phyloP scores from a whole-genome alignment of 768 basidiomycete genomes.

The Filobasidium floriforme region DNA sequence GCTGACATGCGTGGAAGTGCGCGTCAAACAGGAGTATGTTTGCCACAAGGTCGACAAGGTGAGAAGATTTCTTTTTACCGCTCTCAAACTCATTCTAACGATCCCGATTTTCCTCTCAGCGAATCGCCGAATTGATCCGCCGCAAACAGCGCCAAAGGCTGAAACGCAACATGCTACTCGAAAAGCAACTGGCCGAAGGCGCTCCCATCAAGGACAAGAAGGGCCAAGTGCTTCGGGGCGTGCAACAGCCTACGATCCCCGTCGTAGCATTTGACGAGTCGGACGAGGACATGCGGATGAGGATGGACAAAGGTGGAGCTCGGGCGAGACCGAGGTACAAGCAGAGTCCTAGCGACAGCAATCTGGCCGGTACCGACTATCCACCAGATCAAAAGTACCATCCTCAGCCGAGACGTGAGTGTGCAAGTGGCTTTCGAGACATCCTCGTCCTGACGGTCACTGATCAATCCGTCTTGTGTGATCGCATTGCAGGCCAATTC shows the following conservation, averaged over 20 bases:
- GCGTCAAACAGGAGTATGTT: constrained; percentile 68
- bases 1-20: background rate
- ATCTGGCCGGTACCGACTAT: background rate
- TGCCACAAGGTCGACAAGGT: constrained; percentile 99
- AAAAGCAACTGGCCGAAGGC: constrained; percentile 82
- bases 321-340: constrained; percentile 6
- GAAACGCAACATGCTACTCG: constrained; percentile 68
- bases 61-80: constrained; percentile 20
- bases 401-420: background rate
- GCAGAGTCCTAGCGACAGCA: background rate
- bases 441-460: background rate
- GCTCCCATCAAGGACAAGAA: constrained; percentile 89
- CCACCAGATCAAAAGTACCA: background rate
- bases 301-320: background rate
- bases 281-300: constrained; percentile 46
- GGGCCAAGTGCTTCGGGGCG: constrained; percentile 68
- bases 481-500: background rate
- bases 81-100: background rate
- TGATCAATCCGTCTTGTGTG: background rate
- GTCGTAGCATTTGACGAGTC: constrained; percentile 76
- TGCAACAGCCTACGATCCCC: constrained; percentile 91
- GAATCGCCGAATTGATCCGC: constrained; percentile 87
- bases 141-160: constrained; percentile 79
- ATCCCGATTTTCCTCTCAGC: constrained; percentile 49
- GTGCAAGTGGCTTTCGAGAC: background rate